Percentiles rank a stretch among this genome's conserved stretches.
These are phyloP conservation scores for Daldinia concentrica DNA, from an alignment of 495 filamentous ascomycete genomes.

Conservation along the genomic window DNA sequence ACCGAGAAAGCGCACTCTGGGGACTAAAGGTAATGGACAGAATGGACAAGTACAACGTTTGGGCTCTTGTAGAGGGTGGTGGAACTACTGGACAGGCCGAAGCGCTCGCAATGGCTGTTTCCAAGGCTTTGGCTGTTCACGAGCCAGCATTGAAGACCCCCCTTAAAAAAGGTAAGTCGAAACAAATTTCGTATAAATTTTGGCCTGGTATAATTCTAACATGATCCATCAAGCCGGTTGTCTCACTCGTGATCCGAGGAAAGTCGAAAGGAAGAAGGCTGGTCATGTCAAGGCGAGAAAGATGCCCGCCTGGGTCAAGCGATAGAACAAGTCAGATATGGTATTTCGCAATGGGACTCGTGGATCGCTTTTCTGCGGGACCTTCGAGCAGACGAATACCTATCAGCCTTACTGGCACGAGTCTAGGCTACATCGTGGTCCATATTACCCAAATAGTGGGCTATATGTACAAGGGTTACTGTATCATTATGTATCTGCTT, in stretches of 20 bases:
- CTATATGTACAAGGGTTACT: conserved; percentile 41
- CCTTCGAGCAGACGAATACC: conserved; percentile 14
- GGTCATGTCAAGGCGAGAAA: conserved; percentile 96
- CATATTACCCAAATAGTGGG: conserved; percentile 23
- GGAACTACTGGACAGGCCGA: conserved; percentile 96
- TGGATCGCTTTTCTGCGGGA: conserved; percentile 4
- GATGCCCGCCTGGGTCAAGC: conserved; percentile 98
- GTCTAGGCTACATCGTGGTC: conserved; percentile 1
- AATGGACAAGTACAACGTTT: conserved; percentile 97
- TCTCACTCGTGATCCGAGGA: conserved; percentile 89
- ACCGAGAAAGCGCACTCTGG: conserved; percentile 95
- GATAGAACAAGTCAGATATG: conserved; percentile 53
- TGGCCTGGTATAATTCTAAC: conserved; percentile 39
- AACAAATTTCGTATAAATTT: conserved; percentile 9
- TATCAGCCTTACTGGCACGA: conserved; percentile 13
- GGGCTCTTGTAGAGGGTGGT: conserved; percentile 81
- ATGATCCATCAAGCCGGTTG: conserved; percentile 72
- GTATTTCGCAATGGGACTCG: conserved; percentile 2
- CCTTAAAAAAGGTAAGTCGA: conserved; percentile 82
- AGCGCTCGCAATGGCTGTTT: conserved; percentile 90
- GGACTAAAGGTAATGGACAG: conserved; percentile 82
- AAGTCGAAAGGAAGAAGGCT: conserved; percentile 97
- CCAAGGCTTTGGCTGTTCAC: conserved; percentile 85
- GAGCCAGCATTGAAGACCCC: conserved; percentile 90
- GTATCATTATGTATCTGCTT: conserved; percentile 44